Evolutionary conservation across 768 basidiomycete species (phyloP).

Genomic region (Nidularia pulvinata): DNA sequence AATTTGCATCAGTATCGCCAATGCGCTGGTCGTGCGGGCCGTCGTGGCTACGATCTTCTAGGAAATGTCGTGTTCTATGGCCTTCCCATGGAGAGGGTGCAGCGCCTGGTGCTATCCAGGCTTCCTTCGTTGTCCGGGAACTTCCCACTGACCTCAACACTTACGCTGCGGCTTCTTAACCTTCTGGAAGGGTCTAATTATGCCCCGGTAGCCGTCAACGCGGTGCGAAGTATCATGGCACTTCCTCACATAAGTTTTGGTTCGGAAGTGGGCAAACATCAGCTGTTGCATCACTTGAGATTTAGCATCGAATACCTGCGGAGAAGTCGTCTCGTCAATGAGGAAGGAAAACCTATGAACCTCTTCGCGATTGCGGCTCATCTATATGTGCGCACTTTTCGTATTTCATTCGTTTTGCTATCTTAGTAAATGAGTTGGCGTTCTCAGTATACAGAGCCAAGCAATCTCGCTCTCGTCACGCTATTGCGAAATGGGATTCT

Average conservation of each 20-base stretch:
- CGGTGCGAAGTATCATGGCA: slow-evolving; percentile 50
- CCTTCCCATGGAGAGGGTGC: slow-evolving; percentile 59
- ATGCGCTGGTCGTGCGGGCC: slow-evolving; percentile 73
- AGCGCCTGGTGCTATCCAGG: slow-evolving; percentile 62
- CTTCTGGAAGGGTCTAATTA: slow-evolving; percentile 61
- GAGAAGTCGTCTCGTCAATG: slow-evolving; percentile 51
- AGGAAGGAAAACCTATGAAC: slow-evolving; percentile 55
- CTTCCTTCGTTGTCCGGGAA: slow-evolving; percentile 61
- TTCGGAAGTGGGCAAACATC: slow-evolving; percentile 51
- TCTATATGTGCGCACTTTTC: slow-evolving; percentile 35
- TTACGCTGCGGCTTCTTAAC: slow-evolving; percentile 64
- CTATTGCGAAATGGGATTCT: slow-evolving; percentile 58
- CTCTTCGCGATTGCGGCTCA: slow-evolving; percentile 53
- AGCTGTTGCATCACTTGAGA: slow-evolving; percentile 63
- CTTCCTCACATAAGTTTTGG: slow-evolving; percentile 61
- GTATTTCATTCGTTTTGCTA: background rate
- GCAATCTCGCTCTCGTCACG: slow-evolving; percentile 63
- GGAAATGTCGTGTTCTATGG: slow-evolving; percentile 79
- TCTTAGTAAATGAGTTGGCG: background rate
- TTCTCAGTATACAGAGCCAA: slow-evolving; percentile 59
- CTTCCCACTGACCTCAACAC: slow-evolving; percentile 69
- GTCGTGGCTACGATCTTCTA: slow-evolving; percentile 67
- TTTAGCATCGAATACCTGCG: slow-evolving; percentile 76
- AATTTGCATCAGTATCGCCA: slow-evolving; percentile 56
- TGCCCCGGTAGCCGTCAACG: slow-evolving; percentile 42